Conservation (phyloP, 2,329 filamentous ascomycete genomes). For the Cladosporium sp. region DNA sequence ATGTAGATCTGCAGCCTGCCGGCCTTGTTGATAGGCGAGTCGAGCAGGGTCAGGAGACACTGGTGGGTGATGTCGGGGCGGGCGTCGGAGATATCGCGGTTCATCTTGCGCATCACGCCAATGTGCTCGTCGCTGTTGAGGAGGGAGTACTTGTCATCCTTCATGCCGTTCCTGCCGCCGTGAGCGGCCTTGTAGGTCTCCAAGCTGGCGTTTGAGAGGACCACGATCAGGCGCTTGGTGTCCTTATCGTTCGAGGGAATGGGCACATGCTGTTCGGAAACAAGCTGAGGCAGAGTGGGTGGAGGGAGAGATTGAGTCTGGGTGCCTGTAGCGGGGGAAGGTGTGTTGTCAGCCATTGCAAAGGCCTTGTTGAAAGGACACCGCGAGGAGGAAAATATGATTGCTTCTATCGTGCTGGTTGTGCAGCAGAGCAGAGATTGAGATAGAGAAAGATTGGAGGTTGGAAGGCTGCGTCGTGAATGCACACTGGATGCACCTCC, state of each 20-base stretch:
- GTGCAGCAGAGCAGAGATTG: conserved; percentile 14
- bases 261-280: conserved; percentile 85
- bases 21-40: conserved; percentile 98
- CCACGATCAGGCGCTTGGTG: conserved; percentile 86
- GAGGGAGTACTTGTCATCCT: conserved; percentile 94
- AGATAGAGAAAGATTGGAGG: conserved; percentile 2
- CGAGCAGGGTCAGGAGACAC: conserved; percentile 94
- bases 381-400: conserved; percentile 15
- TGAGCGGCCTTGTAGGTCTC: conserved; percentile 90
- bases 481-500: conserved; percentile 5
- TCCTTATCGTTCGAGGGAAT: conserved; percentile 86
- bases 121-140: conserved; percentile 99
- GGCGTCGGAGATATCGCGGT: conserved; percentile 95
- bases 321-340: conserved; percentile 24
- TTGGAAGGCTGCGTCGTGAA: conserved; percentile 10
- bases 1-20: conserved; percentile 98
- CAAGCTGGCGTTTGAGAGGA: conserved; percentile 93
- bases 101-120: conserved; percentile 99
- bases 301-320: conserved; percentile 88
- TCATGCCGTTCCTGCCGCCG: conserved; percentile 54
- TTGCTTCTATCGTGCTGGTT: conserved; percentile 17
- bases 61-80: conserved; percentile 98
- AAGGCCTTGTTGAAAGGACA: conserved; percentile 34
- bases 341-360: conserved; percentile 30
- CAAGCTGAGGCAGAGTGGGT: conserved; percentile 82